A percentile compares a stretch with the other conserved stretches of the same genome.
phyloP scores from a whole-genome alignment of 139 green algal species.

The Gonium pectorale region DNA sequence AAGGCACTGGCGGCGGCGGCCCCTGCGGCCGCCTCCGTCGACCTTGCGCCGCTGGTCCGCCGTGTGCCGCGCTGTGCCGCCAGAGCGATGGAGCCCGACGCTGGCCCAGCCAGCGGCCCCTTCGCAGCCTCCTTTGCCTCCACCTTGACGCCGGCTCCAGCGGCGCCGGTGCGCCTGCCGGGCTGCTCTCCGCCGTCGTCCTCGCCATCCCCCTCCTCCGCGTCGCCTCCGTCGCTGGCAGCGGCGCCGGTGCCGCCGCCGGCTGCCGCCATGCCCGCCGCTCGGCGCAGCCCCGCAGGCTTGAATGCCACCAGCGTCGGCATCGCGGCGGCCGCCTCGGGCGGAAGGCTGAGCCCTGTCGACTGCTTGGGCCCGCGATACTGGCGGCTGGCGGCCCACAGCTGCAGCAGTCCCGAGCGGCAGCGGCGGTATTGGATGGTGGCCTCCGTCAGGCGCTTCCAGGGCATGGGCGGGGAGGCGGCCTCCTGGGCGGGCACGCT shows the following conservation, averaged over 20 bases:
- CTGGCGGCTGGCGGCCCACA: conserved; percentile 24
- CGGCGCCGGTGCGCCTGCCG: not conserved
- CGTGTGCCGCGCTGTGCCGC: no score
- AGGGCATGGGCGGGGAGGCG: conserved; percentile 23
- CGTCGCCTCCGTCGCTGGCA: not conserved
- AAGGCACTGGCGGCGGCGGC: no score
- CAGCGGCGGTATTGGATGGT: conserved; percentile 28
- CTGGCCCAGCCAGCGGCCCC: no score
- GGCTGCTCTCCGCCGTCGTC: not conserved
- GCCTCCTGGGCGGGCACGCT: conserved; percentile 29
- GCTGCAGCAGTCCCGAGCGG: conserved; percentile 1
- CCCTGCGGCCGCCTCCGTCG: no score
- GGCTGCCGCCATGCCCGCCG: conserved; percentile 5
- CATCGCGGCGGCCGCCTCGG: not conserved
- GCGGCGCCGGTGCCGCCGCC: not conserved
- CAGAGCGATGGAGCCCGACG: no score
- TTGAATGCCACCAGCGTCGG: conserved; percentile 20
- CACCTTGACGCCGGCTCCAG: not conserved
- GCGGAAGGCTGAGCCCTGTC: no score
- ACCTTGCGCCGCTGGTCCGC: no score
- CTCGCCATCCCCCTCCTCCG: not conserved
- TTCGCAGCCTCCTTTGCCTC: no score
- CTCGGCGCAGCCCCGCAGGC: conserved; percentile 2
- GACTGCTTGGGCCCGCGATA: no score
- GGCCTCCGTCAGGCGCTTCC: not conserved